Evolutionary conservation across 2,329 filamentous ascomycete genomes (phyloP).

Genomic region (Verticillium zaregamsianum): DNA sequence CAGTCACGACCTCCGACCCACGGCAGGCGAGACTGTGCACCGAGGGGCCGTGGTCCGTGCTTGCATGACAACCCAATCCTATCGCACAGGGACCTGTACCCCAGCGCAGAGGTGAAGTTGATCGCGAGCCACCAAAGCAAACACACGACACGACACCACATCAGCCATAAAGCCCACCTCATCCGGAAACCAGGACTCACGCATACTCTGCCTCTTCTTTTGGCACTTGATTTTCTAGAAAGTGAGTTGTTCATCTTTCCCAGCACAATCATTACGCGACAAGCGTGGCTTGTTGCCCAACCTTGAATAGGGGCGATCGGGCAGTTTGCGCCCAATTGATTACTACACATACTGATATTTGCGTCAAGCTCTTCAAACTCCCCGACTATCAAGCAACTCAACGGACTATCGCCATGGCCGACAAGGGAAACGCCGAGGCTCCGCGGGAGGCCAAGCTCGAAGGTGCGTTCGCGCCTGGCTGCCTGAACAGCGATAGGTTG

Average conservation of each 20-base stretch:
- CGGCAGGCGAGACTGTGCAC: not conserved
- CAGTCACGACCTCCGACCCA: not conserved
- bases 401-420: slow-evolving; percentile 26
- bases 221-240: not conserved
- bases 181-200: not conserved
- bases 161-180: not conserved
- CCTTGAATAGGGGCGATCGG: not conserved
- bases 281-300: not conserved
- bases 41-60: not conserved
- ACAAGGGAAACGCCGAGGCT: slow-evolving; percentile 31
- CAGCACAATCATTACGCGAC: not conserved
- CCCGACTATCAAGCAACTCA: not conserved
- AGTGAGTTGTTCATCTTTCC: not conserved
- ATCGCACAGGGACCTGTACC: not conserved
- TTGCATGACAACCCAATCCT: not conserved
- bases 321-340: not conserved
- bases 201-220: not conserved
- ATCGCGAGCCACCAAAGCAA: not conserved
- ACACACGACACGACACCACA: not conserved
- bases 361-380: not conserved
- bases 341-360: not conserved
- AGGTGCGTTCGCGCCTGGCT: slow-evolving; percentile 40
- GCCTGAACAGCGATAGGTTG: not conserved
- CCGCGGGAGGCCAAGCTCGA: slow-evolving; percentile 72
- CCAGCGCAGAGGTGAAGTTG: not conserved